Conservation (phyloP, 768 basidiomycete species). For the Strobilomyces echinocephalus region DNA sequence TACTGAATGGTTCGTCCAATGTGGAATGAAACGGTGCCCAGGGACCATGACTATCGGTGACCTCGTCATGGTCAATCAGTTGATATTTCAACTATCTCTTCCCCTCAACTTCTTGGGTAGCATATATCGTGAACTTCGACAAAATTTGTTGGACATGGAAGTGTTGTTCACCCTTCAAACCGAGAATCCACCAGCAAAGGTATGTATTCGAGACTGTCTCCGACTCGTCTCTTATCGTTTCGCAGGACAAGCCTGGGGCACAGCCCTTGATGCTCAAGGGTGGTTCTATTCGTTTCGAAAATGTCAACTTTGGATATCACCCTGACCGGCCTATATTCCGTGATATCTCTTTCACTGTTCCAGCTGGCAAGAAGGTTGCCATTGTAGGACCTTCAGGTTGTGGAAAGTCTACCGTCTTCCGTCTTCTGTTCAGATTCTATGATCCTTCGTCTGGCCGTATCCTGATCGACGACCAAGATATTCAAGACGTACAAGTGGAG, state of each 20-base stretch:
- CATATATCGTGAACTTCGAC: conserved; percentile 94
- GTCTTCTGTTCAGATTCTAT: conserved; percentile 93
- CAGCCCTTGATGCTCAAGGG: conserved; percentile 66
- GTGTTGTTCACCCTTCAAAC: conserved; percentile 85
- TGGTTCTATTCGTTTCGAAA: conserved; percentile 88
- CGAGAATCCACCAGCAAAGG: conserved; percentile 68
- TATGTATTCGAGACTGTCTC: conserved; percentile 20
- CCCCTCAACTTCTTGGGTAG: conserved; percentile 97
- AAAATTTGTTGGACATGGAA: conserved; percentile 97
- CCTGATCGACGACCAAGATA: conserved; percentile 81
- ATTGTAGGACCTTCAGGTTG: conserved; percentile 97
- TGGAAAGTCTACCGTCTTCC: conserved; percentile 95
- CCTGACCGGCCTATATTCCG: conserved; percentile 90
- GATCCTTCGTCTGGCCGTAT: conserved; percentile 79
- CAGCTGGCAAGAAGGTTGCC: conserved; percentile 94
- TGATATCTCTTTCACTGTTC: conserved; percentile 82
- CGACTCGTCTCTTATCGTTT: background rate
- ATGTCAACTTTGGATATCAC: conserved; percentile 89
- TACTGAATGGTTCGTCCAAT: background rate
- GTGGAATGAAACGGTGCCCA: conserved; percentile 26
- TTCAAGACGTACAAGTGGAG: conserved; percentile 64
- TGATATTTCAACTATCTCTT: conserved; percentile 94
- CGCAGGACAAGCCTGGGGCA: conserved; percentile 65
- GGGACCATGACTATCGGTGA: conserved; percentile 98
- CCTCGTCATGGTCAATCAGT: conserved; percentile 97